These are phyloP conservation scores for Pyrenophora teres DNA, from an alignment of 2,329 filamentous ascomycete species.

Conservation along the genomic window DNA sequence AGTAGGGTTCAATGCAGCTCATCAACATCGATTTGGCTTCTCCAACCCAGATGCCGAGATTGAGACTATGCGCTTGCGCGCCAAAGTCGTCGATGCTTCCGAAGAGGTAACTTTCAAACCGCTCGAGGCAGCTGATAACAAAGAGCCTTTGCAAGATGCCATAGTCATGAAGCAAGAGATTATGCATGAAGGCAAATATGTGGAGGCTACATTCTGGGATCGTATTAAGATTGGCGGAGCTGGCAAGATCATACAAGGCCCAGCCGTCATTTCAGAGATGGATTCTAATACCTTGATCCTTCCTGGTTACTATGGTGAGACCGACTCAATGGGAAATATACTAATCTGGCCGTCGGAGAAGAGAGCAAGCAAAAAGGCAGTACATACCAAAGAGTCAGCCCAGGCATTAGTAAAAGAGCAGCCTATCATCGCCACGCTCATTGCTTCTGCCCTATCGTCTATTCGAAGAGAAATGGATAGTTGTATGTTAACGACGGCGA, in stretches of 20 bases:
- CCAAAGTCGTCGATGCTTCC: conserved; percentile 52
- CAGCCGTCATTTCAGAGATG: conserved; percentile 57
- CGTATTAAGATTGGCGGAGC: conserved; percentile 49
- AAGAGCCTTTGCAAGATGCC: conserved; percentile 44
- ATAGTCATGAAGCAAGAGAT: conserved; percentile 49
- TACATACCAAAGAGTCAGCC: conserved; percentile 47
- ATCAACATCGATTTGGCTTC: conserved; percentile 55
- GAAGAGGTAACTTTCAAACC: conserved; percentile 49
- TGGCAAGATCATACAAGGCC: conserved; percentile 50
- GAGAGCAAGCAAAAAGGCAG: conserved; percentile 28
- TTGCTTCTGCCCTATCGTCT: conserved; percentile 53
- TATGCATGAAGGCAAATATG: conserved; percentile 47
- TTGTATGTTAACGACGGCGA: conserved; percentile 48
- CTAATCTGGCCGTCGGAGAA: conserved; percentile 51
- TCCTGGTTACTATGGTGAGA: conserved; percentile 54
- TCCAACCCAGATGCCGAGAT: conserved; percentile 51
- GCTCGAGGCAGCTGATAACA: conserved; percentile 30
- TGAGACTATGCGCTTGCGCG: conserved; percentile 56
- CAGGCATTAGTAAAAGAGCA: conserved; percentile 45
- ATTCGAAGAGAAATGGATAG: conserved; percentile 58
- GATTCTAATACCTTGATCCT: conserved; percentile 58
- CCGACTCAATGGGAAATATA: conserved; percentile 56
- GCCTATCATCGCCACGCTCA: conserved; percentile 52
- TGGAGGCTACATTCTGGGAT: conserved; percentile 54
- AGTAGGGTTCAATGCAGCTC: conserved; percentile 49